phyloP scores from a whole-genome alignment of 176 grass and related monocot species.

The Hordeum marinum region DNA sequence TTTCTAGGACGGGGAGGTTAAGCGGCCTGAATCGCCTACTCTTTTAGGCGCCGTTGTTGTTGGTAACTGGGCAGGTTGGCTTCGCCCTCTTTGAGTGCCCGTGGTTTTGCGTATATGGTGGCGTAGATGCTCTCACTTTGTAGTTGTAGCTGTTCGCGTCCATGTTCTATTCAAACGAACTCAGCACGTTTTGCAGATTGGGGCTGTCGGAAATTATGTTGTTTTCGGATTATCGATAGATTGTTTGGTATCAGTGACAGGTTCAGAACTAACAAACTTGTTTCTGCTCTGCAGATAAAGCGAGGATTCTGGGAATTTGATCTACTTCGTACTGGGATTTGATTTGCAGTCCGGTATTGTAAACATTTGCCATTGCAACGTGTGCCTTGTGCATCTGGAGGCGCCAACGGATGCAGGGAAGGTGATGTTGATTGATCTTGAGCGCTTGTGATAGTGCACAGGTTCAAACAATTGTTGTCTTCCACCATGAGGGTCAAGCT shows the following conservation, averaged over 20 bases:
- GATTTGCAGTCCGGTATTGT: neutral
- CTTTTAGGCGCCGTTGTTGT: neutral
- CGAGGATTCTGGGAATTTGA: neutral
- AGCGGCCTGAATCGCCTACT: neutral
- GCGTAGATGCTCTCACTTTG: neutral
- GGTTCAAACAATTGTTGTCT: neutral
- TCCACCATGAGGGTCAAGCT: conserved; percentile 42
- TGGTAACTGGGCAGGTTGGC: neutral
- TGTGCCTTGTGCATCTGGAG: neutral
- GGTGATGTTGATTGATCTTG: conserved; percentile 38
- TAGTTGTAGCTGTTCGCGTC: too few species aligned
- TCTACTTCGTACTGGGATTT: neutral
- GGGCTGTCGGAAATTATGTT: neutral
- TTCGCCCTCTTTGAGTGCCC: neutral
- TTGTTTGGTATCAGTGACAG: neutral
- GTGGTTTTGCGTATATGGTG: neutral
- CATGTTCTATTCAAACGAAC: neutral
- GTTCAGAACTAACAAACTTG: neutral
- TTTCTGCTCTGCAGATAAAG: neutral
- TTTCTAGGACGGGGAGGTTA: neutral
- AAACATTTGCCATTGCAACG: neutral
- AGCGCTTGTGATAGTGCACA: neutral
- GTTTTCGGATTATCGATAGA: neutral
- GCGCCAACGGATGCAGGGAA: neutral
- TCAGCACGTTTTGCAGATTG: neutral